Evolutionary conservation across 1,139 yeast species (phyloP), one percentile per base, ranked within the genome.

Genomic region (Saccharomyces hybrid): DNA sequence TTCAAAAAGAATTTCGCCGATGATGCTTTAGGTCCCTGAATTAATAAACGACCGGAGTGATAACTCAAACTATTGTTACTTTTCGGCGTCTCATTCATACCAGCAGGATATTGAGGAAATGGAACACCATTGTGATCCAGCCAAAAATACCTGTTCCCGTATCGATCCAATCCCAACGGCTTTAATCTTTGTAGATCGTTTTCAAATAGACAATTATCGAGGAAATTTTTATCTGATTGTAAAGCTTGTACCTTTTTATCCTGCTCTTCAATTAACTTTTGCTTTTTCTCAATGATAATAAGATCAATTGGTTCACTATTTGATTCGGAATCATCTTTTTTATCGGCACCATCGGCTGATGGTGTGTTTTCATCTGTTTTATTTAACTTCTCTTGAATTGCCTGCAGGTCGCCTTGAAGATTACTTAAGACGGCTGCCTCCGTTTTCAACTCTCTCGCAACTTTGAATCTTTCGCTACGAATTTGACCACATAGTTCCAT

Each of bases 131-230:
- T 85, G 60, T 80, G 78, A 66, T 93, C 98, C 66, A 91, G 84
- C 96, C 96, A 93, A 95, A 96, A 95, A 69, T 91, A 93, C 60
- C 93, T 76, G 71, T 93, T 95, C 68, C 76, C 89, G 58, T 81
- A 80, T 54, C 96, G 76, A 68, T 93, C 99, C 59, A 83, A 80
- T 4, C 99, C 99, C 29, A 93, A 73, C 51, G 82, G 76, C 56
- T 81, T 81, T 47, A 90, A 79, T 57, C 99, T 73, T 67, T 90
- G 96, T 58, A 87, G 78, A 64, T 91, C 96, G 51, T 82, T 72
- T 62, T 84, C 90, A 50, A 79, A 77, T 41, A 86, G 70, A 55
- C 79, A 74, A 57, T 74, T 76, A 63, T 86, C 95, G 42, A 83
- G 69, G 32, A 73, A 74, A 52, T 74, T 73, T 64, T 80, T 82